phyloP scores from a whole-genome alignment of 2,329 filamentous ascomycete species.

The Beauveria brongniartii region DNA sequence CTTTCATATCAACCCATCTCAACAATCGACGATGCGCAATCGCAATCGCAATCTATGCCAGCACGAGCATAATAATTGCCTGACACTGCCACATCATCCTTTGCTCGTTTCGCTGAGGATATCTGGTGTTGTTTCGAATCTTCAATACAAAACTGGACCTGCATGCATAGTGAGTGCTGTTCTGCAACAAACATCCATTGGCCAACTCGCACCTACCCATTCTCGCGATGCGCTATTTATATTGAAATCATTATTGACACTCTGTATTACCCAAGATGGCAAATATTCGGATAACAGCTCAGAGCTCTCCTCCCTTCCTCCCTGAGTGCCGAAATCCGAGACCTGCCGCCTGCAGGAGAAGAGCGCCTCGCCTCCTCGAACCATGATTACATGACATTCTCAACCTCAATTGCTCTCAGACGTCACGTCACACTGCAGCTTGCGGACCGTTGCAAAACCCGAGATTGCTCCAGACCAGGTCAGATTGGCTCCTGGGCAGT shows the following conservation, averaged over 20 bases:
- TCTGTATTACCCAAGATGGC: too few relatives aligned
- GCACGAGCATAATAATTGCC: background rate
- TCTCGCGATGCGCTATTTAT: background rate
- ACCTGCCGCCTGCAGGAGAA: background rate
- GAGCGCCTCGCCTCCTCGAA: background rate
- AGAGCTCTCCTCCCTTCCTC: background rate
- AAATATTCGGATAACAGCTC: background rate
- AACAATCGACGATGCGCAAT: background rate
- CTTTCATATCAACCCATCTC: background rate
- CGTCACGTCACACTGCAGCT: slow-evolving; percentile 7
- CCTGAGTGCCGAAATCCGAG: background rate
- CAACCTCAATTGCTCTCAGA: background rate
- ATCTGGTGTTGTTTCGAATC: background rate
- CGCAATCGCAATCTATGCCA: background rate
- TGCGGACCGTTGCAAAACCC: slow-evolving; percentile 4
- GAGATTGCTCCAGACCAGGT: slow-evolving; percentile 5
- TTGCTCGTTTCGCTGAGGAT: background rate
- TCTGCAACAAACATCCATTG: background rate
- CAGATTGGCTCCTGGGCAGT: background rate
- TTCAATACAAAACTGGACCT: background rate
- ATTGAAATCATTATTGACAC: background rate
- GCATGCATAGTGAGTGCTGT: background rate
- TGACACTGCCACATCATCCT: background rate
- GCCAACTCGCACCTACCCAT: background rate
- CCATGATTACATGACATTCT: background rate